Evolutionary conservation across 495 filamentous ascomycete genomes (phyloP).

Genomic region (Chlorociboria aeruginascens): DNA sequence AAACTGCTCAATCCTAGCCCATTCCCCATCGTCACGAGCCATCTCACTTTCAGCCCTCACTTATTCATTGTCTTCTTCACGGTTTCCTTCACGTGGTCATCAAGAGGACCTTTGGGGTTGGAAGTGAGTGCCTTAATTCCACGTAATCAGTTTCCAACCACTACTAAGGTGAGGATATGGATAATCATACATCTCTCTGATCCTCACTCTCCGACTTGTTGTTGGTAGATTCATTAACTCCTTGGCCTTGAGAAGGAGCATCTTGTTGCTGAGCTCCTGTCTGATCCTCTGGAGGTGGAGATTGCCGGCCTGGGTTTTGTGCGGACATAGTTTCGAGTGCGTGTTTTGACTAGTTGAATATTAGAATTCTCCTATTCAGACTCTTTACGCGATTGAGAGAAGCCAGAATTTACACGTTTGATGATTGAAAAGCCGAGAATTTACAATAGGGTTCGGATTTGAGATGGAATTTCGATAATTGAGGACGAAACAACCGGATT

Average conservation of each 20-base stretch:
- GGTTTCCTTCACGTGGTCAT: constrained; percentile 51
- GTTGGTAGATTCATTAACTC: constrained; percentile 31
- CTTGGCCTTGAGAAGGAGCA: constrained; percentile 26
- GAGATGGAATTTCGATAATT: neutral
- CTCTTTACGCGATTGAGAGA: neutral
- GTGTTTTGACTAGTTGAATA: neutral
- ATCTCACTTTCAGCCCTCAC: too few relatives aligned
- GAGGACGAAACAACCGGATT: neutral
- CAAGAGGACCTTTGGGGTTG: constrained; percentile 63
- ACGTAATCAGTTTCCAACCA: neutral
- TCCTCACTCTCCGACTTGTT: constrained; percentile 37
- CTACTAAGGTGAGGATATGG: neutral
- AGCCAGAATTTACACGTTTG: neutral
- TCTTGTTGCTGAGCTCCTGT: constrained; percentile 50
- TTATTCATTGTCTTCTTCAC: constrained; percentile 10
- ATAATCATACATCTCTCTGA: constrained; percentile 28
- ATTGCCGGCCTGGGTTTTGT: constrained; percentile 59
- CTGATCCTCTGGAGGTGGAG: constrained; percentile 63
- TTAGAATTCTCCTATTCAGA: neutral
- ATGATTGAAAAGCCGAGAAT: neutral
- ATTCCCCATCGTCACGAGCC: too few relatives aligned
- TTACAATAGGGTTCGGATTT: constrained; percentile 2
- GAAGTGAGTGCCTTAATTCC: constrained; percentile 32
- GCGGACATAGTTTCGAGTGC: constrained; percentile 37
- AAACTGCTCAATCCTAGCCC: too few relatives aligned